Base-by-base conservation (phyloP, 2,329 filamentous ascomycete species). In the Rutstroemia sp. region DNA sequence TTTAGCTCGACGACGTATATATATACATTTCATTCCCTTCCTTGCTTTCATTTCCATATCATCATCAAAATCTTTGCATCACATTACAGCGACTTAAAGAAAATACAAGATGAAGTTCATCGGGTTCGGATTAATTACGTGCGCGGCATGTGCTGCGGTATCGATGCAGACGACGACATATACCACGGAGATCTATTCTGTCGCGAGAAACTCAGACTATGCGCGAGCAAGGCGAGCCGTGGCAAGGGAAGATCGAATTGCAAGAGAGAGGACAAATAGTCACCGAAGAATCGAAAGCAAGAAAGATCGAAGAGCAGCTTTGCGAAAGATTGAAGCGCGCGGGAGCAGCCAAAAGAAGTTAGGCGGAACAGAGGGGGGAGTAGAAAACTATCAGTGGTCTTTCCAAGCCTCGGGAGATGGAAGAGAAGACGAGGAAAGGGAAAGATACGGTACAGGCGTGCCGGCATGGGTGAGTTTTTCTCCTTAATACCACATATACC, bases 201-300 rank as follows among this genome's bases (percentile, higher is more conserved):
- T 55, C n/a, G 19, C 53, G 25, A 50, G 38, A 38, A 55, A 55
- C 27, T 50, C 53, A 5, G 50, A 18, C 3, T 55, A 50, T 10
- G 53, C 53, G 21, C 25, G 19, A 44, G 9, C 14, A 5, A 51
- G 21, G 27, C 41, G 53, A 8, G 46, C 25, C 8, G 23, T 21
- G 7, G 25, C 12, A 10, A 45, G 47, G 44, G 53, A 55, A 23
- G 47, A 51, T 14, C 27, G 2, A 10, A 55, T 55, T 25, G 18
- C 47, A 23, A 51, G 38, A 25, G 38, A 16, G 21, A 55, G 47
- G 44, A 23, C 47, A 10, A 50, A 55, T 10, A 55, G 53, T 44
- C 53, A 55, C 10, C 42, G 39, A 30, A 27, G 27, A 8, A 44
- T n/a, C 46, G 38, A 39, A 18, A 18, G 39, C 30, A 19, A 49